Evolutionary conservation across 192 early-diverging fungal species (phyloP), one percentile per base, ranked within the genome.

Genomic region (Coemansia guatemalensis): DNA sequence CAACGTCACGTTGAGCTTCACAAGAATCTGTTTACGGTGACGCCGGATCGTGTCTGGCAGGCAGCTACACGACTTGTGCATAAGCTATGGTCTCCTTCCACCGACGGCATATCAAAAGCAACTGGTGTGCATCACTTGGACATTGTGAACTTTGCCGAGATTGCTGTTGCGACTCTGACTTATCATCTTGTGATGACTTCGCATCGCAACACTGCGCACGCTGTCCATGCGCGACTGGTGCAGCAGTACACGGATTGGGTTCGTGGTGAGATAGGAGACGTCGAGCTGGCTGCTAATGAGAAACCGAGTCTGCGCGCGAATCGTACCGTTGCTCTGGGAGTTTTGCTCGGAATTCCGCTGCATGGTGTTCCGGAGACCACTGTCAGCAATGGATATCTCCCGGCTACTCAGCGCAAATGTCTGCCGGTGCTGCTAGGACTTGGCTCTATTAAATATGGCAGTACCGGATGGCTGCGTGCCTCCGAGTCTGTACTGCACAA

Each of bases 311-410:
- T 75, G 44, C 58, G 68, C 7, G 64, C 67, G 3, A 66, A 61
- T 50, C 62, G 63, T 11, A 21, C 50, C 4, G 63, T 65, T 27
- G 67, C 73, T 9, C 62, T 75, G 55, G 73, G 63, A 2, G 48
- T 75, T 20, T 33, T 69, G 59, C 67, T 75, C n/a, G 73, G 73
- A 2, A 39, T 75, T 30, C 73, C 73, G 27, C 14, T 75, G 58
- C 73, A 75, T 39, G 73, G 73, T 20, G 73, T 75, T 50, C 58
- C 73, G 11, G 73, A 69, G 25, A 75, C 73, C 22, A 66, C 68
- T 0, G 64, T 58, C 20, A 69, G 67, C 51, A 69, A 67, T 32
- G 63, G 61, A 49, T 65, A 75, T 32, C 49, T 75, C 58, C 73
- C 73, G 14, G 24, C 17, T 12, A 52, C 53, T 21, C 73, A 75